Conservation (phyloP, 2,329 filamentous ascomycete species). For the Ophiostoma ulmi region DNA sequence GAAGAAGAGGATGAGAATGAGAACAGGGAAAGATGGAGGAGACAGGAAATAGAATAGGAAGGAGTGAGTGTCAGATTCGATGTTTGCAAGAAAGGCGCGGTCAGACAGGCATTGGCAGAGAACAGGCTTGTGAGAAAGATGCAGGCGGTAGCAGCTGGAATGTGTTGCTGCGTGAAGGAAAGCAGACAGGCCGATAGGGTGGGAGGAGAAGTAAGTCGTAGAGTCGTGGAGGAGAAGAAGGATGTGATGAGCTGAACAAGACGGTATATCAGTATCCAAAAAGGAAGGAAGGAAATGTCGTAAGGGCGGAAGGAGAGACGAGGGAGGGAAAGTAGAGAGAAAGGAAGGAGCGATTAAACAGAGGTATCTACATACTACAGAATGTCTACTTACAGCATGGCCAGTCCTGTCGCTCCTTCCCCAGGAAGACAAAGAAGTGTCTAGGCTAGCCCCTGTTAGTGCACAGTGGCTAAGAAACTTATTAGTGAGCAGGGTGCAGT, state of each 20-base stretch:
- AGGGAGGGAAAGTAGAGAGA: neutral
- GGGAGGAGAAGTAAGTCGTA: neutral
- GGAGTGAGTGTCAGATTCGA: neutral
- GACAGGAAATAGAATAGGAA: neutral
- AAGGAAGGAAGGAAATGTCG: neutral
- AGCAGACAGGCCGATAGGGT: neutral
- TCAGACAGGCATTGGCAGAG: conserved; percentile 12
- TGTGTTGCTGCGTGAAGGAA: neutral
- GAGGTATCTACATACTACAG: neutral
- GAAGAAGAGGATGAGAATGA: neutral
- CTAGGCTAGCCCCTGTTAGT: neutral
- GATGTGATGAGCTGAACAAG: neutral
- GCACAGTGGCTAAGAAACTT: neutral
- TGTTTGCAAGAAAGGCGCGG: conserved; percentile 7
- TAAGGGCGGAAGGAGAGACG: neutral
- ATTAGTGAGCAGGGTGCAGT: neutral
- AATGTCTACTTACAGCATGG: neutral
- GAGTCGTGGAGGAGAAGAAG: neutral
- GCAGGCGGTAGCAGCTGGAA: neutral
- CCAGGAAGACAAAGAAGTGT: neutral
- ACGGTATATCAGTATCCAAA: neutral
- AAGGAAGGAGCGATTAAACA: neutral
- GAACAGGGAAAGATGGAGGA: neutral
- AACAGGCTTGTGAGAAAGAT: neutral
- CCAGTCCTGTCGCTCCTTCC: neutral